phyloP scores from a whole-genome alignment of 148 eudicot species.

The Persicaria maculosa region DNA sequence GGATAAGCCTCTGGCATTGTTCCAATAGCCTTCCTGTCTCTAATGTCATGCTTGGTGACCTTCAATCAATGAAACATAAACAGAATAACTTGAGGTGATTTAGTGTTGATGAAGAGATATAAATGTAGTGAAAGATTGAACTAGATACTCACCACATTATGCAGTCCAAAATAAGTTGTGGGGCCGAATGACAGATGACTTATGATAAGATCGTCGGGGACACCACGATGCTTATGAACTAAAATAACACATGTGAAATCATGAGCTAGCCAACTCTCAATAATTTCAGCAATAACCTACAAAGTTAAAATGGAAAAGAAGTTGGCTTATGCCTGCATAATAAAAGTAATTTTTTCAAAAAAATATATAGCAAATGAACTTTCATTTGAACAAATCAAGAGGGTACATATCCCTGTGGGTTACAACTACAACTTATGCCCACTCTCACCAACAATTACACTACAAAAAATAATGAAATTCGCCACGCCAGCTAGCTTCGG shows the following conservation, averaged over 20 bases:
- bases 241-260: conserved; percentile 81
- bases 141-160: conserved; percentile 70
- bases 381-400: neutral
- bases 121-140: neutral
- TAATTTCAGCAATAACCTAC: conserved; percentile 78
- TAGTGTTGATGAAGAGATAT: neutral
- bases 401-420: no score
- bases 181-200: conserved; percentile 96
- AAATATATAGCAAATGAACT: neutral
- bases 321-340: no score
- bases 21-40: conserved; percentile 84
- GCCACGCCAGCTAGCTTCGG: no score
- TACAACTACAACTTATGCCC: neutral
- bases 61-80: conserved; percentile 18
- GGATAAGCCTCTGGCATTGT: conserved; percentile 96
- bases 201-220: conserved; percentile 79
- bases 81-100: neutral
- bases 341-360: no score
- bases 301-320: conserved; percentile 9
- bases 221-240: conserved; percentile 97
- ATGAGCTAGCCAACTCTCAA: conserved; percentile 79
- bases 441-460: neutral
- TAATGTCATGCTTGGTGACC: conserved; percentile 96
- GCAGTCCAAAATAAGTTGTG: conserved; percentile 88
- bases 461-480: no score